Base-by-base conservation (phyloP, 2,329 filamentous ascomycete species). In the Drechslera avenae region DNA sequence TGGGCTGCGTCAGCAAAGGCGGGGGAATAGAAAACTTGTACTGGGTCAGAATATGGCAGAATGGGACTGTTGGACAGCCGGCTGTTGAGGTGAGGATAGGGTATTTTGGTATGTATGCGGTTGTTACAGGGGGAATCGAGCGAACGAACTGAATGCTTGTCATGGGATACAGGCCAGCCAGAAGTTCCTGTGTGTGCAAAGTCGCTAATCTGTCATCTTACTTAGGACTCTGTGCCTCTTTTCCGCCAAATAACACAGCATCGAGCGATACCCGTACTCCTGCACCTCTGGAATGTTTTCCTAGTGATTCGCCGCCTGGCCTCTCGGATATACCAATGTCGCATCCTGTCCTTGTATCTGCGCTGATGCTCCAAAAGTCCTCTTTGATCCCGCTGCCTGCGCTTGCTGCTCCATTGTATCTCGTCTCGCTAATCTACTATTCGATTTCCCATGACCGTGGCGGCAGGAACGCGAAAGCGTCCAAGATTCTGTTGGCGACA, bases 351-450 rank as follows among this genome's bases (percentile, higher is more conserved):
- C 34, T 52, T 12, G 32, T 28, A 3, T 46, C 50, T 3, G 39
- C 44, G 5, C 31, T 44, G 3, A 26, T 39, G 3, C 39, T 52
- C 3, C 45, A 52, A 28, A 52, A 49, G 5, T 31, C 26, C 4
- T 34, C 33, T 6, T 34, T 52, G 8, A 49, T 49, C 5, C 50
- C 50, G 17, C 39, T 52, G 31, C 45, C 36, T n/a, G 49, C 36
- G 1, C 12, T 52, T 4, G 44, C 52, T 19, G 39, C 46, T 13
- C 26, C 36, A 0, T 16, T 46, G 9, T 46, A 30, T 39, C 35
- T 56, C 4, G 17, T 46, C 12, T 39, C 32, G 5, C 13, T 42
- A 2, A 44, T 44, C 2, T 50, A 46, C 32, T 50, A 50, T 17
- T 46, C 42, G 36, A 32, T 45, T 12, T 48, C 16, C 17, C 40